A percentile compares a stretch with the other conserved stretches of the same genome.
Conservation (phyloP, 2,329 filamentous ascomycete species). For the Fusarium siculi region DNA sequence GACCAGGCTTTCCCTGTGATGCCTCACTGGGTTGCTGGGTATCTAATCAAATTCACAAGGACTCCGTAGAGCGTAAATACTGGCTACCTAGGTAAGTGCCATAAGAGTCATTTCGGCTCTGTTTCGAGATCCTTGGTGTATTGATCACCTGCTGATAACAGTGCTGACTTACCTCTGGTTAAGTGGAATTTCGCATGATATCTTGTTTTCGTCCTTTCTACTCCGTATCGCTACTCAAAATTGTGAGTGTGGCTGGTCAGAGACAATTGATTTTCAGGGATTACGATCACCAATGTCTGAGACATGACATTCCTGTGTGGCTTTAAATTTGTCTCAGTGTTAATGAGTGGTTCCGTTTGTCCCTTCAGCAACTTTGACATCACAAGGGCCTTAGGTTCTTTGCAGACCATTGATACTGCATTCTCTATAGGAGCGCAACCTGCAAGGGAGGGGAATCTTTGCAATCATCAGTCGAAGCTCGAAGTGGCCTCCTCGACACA, state of each 20-base stretch:
- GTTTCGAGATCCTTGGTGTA: slow-evolving; percentile 20
- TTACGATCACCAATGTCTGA: slow-evolving; percentile 1
- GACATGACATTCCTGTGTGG: slow-evolving; percentile 9
- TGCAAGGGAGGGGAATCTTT: too few species aligned
- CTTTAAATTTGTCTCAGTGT: slow-evolving; percentile 12
- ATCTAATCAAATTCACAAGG: not conserved
- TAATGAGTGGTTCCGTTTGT: not conserved
- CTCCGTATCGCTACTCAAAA: not conserved
- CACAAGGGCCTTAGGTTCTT: not conserved
- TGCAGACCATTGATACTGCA: not conserved
- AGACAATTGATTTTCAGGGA: slow-evolving; percentile 1
- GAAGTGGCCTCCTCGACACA: not conserved
- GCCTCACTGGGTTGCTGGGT: not conserved
- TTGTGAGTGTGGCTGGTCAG: slow-evolving; percentile 7
- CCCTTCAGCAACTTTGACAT: not conserved
- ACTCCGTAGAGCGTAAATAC: not conserved
- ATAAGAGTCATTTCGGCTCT: slow-evolving; percentile 30
- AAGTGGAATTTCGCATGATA: not conserved
- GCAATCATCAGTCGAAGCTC: not conserved
- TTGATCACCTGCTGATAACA: not conserved
- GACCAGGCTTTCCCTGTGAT: slow-evolving; percentile 7
- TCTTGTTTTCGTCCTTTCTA: not conserved
- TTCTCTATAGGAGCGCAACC: not conserved
- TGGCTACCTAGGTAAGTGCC: not conserved
- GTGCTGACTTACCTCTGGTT: slow-evolving; percentile 1